Percentiles rank a stretch among this genome's conserved stretches.
Evolutionary conservation across 2,329 filamentous ascomycete species (phyloP).

Genomic region (Penicillium verrucosum): DNA sequence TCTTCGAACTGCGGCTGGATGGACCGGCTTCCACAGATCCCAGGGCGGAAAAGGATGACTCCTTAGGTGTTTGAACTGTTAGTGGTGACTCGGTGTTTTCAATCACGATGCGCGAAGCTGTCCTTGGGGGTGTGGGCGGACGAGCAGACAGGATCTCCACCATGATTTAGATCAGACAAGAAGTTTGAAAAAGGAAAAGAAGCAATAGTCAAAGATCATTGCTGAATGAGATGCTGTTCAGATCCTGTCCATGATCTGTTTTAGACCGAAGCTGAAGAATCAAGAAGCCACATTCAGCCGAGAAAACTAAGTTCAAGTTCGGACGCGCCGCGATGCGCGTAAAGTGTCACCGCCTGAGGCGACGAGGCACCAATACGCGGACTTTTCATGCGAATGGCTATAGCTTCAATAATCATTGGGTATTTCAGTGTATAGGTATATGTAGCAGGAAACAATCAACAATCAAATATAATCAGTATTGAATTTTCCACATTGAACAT

Average conservation of each 20-base stretch:
- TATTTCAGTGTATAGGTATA: not conserved
- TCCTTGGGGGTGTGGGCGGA: constrained; percentile 56
- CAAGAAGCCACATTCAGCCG: constrained; percentile 9
- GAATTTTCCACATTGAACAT: not conserved
- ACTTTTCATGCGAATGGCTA: not conserved
- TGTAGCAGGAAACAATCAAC: not conserved
- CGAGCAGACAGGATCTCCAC: constrained; percentile 49
- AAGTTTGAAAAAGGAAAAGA: constrained; percentile 8
- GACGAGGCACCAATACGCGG: constrained; percentile 10
- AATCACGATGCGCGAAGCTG: constrained; percentile 27
- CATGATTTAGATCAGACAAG: constrained; percentile 34
- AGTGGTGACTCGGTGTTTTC: constrained; percentile 39
- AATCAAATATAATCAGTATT: not conserved
- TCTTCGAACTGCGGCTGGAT: constrained; percentile 48
- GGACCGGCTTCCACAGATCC: constrained; percentile 33
- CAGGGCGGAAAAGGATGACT: constrained; percentile 44
- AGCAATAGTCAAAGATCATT: constrained; percentile 27
- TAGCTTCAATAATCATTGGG: not conserved
- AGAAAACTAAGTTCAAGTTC: constrained; percentile 17
- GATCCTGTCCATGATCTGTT: constrained; percentile 4
- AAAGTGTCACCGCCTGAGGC: constrained; percentile 35
- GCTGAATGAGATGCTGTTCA: constrained; percentile 16
- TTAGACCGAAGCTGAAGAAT: not conserved
- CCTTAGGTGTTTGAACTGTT: constrained; percentile 38
- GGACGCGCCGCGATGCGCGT: constrained; percentile 30